A percentile compares a stretch with the other conserved stretches of the same genome.
Conservation (phyloP, 2,329 filamentous ascomycete genomes). For the Neonectria sp. region DNA sequence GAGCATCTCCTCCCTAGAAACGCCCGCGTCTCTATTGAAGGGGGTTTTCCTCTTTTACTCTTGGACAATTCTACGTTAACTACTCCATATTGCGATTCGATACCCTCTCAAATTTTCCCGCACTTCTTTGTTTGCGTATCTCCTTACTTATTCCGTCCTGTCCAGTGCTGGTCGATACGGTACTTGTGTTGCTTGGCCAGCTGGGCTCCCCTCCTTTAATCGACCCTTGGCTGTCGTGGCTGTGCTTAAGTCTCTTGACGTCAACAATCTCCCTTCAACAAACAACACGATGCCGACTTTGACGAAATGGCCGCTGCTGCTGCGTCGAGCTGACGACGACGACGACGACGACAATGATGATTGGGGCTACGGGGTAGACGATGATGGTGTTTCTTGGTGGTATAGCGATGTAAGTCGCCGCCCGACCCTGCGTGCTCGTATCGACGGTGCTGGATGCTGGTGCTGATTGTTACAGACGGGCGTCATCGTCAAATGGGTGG, state of each 20-base stretch:
- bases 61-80: neutral
- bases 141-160: neutral
- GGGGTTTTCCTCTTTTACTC: neutral
- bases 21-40: neutral
- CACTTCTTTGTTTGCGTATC: neutral
- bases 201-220: slow-evolving; percentile 4
- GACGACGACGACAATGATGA: slow-evolving; percentile 8
- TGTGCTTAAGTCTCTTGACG: slow-evolving; percentile 1
- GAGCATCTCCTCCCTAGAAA: neutral
- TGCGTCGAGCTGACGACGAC: slow-evolving; percentile 36
- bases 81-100: too few species aligned
- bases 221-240: neutral
- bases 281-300: slow-evolving; percentile 37
- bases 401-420: slow-evolving; percentile 46
- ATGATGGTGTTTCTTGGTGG: slow-evolving; percentile 49
- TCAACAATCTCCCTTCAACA: slow-evolving; percentile 9
- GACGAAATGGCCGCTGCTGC: slow-evolving; percentile 34
- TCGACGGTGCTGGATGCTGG: slow-evolving; percentile 11
- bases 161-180: neutral
- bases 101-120: neutral
- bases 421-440: neutral
- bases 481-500: slow-evolving; percentile 78
- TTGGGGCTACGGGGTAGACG: slow-evolving; percentile 7
- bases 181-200: slow-evolving; percentile 9
- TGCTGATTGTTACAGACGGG: slow-evolving; percentile 64